These are phyloP conservation scores for Apium graveolens DNA, from an alignment of 129 eudicot genomes.

Conservation along the genomic window DNA sequence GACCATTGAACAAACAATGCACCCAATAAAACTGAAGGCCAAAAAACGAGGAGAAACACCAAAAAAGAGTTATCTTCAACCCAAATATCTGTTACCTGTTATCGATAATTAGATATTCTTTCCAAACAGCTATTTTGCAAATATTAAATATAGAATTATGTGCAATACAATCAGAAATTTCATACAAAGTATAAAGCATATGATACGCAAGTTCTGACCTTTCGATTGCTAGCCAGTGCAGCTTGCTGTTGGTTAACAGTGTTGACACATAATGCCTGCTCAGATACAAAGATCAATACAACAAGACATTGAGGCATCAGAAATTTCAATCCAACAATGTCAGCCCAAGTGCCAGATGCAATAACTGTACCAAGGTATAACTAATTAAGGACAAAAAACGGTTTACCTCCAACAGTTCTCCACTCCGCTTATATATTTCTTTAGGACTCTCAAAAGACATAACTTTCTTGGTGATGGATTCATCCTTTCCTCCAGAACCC, in stretches of 20 bases:
- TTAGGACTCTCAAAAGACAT: conserved; percentile 62
- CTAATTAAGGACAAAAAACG: not conserved
- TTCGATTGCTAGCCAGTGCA: conserved; percentile 82
- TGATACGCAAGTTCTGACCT: conserved; percentile 36
- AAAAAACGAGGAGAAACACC: not conserved
- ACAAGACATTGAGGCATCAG: conserved; percentile 6
- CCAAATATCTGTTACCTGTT: not conserved
- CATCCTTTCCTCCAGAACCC: conserved; percentile 31
- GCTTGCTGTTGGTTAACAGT: conserved; percentile 80
- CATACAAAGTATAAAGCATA: conserved; percentile 1
- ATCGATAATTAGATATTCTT: not conserved
- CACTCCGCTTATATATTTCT: conserved; percentile 72
- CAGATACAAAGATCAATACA: conserved; percentile 18
- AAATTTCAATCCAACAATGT: conserved; percentile 1
- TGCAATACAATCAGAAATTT: not conserved
- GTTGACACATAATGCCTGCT: conserved; percentile 90
- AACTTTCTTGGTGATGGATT: conserved; percentile 19
- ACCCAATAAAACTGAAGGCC: not conserved
- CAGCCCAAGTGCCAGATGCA: conserved; percentile 7
- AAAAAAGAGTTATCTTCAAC: not conserved
- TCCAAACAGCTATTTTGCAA: not conserved
- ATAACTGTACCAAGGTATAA: not conserved
- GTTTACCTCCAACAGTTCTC: conserved; percentile 85
- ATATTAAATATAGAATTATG: not conserved
- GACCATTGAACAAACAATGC: not conserved